These are phyloP conservation scores for Calonectria pauciramosa DNA, from an alignment of 2,329 filamentous ascomycete species.

Conservation along the genomic window DNA sequence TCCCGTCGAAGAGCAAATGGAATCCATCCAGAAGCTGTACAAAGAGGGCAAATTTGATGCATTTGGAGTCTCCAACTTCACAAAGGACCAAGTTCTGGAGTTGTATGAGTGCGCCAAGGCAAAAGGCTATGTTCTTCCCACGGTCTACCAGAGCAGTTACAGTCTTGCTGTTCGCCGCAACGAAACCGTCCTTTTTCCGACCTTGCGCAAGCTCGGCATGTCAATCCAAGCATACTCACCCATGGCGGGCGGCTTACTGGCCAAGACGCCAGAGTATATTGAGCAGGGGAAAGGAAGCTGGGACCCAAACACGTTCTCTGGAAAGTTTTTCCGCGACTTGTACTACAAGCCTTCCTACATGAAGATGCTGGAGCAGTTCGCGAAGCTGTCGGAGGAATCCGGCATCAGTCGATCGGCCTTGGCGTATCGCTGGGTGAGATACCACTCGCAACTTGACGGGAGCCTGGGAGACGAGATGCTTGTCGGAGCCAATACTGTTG, in stretches of 20 bases:
- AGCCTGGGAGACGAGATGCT: slow-evolving; percentile 4
- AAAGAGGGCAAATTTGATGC: background rate
- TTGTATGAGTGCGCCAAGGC: background rate
- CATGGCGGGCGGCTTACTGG: background rate
- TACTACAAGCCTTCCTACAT: slow-evolving; percentile 15
- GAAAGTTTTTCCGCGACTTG: background rate
- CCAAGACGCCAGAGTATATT: slow-evolving; percentile 11
- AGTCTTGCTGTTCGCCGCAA: background rate
- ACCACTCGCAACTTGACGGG: background rate
- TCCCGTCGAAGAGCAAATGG: background rate
- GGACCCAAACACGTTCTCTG: background rate
- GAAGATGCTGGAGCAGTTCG: slow-evolving; percentile 2
- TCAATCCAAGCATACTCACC: slow-evolving; percentile 4
- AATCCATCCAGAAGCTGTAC: background rate
- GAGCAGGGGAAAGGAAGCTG: background rate
- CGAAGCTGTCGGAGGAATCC: background rate
- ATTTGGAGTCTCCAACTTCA: slow-evolving; percentile 12
- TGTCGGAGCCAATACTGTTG: background rate
- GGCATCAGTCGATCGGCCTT: background rate
- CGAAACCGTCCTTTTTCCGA: slow-evolving; percentile 1
- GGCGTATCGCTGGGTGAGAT: slow-evolving; percentile 15
- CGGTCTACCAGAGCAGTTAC: slow-evolving; percentile 13
- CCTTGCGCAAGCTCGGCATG: background rate
- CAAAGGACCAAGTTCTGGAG: slow-evolving; percentile 5
- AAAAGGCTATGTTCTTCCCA: slow-evolving; percentile 7